Conservation (phyloP, 1,284 basidiomycete genomes). For the Rhodotorula sp. region DNA sequence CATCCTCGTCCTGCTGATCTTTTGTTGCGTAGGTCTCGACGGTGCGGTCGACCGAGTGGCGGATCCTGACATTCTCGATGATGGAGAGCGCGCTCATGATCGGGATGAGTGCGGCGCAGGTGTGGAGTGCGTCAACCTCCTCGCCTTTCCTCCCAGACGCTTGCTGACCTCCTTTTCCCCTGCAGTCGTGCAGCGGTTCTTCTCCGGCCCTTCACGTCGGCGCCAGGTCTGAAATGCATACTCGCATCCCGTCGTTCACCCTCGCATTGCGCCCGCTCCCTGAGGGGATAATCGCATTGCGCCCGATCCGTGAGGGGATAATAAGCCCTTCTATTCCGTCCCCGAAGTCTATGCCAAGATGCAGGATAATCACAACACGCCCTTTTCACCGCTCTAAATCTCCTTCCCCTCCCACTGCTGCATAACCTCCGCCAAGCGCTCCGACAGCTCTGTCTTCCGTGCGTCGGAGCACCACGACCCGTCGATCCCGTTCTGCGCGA, state of each 20-base stretch:
- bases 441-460: constrained; percentile 31
- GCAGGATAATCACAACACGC: too few species aligned
- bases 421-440: constrained; percentile 26
- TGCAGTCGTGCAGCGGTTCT: constrained; percentile 2
- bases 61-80: constrained; percentile 42
- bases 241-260: neutral
- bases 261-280: neutral
- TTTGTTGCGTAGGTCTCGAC: constrained; percentile 38
- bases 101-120: constrained; percentile 45
- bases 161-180: neutral
- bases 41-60: constrained; percentile 42
- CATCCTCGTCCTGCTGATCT: too few species aligned
- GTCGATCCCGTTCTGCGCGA: constrained; percentile 38
- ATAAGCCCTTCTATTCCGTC: neutral
- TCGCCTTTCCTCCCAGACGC: constrained; percentile 11
- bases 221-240: constrained; percentile 6
- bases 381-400: constrained; percentile 10
- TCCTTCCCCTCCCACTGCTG: constrained; percentile 27
- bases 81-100: constrained; percentile 43
- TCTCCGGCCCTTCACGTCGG: constrained; percentile 1
- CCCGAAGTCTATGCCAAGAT: neutral
- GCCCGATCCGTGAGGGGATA: neutral
- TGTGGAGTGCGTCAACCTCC: constrained; percentile 39
- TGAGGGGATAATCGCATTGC: too few species aligned
- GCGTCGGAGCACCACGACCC: constrained; percentile 39